phyloP scores from a whole-genome alignment of 148 eudicot genomes.

The Chenopodium suecicum region DNA sequence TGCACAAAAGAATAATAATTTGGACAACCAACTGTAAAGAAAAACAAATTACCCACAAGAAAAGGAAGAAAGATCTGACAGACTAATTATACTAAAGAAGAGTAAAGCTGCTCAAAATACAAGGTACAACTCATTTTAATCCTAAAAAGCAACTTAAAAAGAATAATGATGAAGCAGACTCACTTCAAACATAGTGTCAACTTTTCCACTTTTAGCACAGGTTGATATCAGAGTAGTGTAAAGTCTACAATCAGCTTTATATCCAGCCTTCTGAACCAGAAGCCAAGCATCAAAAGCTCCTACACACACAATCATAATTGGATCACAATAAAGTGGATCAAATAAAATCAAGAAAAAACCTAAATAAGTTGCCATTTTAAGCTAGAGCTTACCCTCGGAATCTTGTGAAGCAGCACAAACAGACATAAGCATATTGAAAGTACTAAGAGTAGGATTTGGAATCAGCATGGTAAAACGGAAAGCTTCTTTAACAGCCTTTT shows the following conservation, averaged over 20 bases:
- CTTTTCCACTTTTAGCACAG: conserved; percentile 94
- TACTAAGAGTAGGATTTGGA: conserved; percentile 82
- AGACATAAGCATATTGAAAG: conserved; percentile 98
- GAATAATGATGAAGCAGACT: conserved; percentile 13
- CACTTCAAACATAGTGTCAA: conserved; percentile 95
- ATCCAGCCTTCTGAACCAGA: conserved; percentile 65
- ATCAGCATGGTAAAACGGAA: conserved; percentile 79
- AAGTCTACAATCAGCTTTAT: conserved; percentile 86
- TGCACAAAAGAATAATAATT: not conserved
- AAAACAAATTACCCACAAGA: not conserved
- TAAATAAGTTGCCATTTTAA: not conserved
- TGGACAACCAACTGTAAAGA: not conserved
- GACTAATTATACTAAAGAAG: not conserved
- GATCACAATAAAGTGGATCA: not conserved
- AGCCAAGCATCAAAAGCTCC: conserved; percentile 81
- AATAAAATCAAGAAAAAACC: not conserved
- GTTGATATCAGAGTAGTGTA: conserved; percentile 93
- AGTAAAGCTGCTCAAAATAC: not conserved
- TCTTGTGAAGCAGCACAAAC: conserved; percentile 88
- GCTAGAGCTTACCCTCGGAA: conserved; percentile 58
- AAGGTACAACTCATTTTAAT: not conserved
- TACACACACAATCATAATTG: conserved; percentile 27
- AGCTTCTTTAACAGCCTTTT: conserved; percentile 87
- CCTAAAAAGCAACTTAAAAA: conserved; percentile 8
- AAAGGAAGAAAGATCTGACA: not conserved